Conservation (phyloP, 2,329 filamentous ascomycete genomes). For the Pestalotiopsis fici region DNA sequence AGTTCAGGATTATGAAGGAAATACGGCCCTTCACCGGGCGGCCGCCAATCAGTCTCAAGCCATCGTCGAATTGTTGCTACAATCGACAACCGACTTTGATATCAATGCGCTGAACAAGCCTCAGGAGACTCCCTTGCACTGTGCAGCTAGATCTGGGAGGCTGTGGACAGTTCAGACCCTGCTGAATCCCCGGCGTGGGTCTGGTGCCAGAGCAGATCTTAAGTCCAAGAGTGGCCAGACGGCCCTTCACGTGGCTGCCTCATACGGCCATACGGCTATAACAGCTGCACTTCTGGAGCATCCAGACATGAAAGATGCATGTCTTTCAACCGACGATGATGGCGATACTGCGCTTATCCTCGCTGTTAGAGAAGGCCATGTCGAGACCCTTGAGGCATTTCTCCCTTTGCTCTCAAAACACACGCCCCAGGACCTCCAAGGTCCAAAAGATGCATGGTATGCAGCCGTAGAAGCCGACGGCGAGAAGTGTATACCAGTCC, state of each 20-base stretch:
- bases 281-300: not conserved
- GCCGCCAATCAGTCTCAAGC: not conserved
- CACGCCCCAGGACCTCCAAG: not conserved
- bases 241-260: not conserved
- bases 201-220: not conserved
- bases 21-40: not conserved
- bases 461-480: not conserved
- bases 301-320: not conserved
- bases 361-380: not conserved
- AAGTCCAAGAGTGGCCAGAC: not conserved
- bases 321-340: too few relatives aligned
- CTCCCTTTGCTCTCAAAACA: not conserved
- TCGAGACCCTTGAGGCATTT: not conserved
- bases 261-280: not conserved
- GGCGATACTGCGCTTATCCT: not conserved
- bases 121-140: not conserved
- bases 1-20: not conserved
- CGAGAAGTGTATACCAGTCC: not conserved
- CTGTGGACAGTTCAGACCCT: not conserved
- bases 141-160: not conserved
- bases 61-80: not conserved
- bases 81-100: not conserved
- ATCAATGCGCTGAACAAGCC: not conserved
- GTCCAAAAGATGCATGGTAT: not conserved
- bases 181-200: not conserved